These are phyloP conservation scores for Hirschfeldia incana DNA, from an alignment of 345 rosid genomes.

Conservation along the genomic window DNA sequence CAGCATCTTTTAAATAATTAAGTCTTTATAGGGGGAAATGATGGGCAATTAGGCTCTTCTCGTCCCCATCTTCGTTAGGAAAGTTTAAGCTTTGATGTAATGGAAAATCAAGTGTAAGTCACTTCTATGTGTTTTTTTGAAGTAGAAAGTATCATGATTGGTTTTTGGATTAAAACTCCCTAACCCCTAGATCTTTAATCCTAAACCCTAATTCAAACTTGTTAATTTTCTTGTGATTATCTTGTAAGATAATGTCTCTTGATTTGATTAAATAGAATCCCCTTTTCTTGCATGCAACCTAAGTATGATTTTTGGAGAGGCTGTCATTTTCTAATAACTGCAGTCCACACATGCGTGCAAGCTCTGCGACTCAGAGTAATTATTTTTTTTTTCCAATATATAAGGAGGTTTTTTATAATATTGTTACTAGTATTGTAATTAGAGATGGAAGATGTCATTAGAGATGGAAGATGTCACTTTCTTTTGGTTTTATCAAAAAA, in stretches of 20 bases:
- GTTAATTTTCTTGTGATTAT: not conserved
- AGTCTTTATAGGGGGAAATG: constrained; percentile 17
- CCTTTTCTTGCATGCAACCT: constrained; percentile 31
- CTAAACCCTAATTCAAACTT: not conserved
- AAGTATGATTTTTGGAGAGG: constrained; percentile 15
- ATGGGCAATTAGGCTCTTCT: constrained; percentile 18
- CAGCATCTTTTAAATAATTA: not conserved
- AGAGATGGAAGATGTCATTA: too few species aligned
- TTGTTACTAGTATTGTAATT: not conserved
- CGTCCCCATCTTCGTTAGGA: not conserved
- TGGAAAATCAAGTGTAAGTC: not conserved
- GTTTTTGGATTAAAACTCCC: not conserved
- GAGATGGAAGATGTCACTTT: not conserved
- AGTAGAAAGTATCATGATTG: constrained; percentile 3
- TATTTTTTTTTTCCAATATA: not conserved
- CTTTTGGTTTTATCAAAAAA: not conserved
- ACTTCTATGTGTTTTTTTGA: not conserved
- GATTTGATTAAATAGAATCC: not conserved
- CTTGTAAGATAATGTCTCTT: not conserved
- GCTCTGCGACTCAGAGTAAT: not conserved
- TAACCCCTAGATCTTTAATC: not conserved
- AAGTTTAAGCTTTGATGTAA: not conserved
- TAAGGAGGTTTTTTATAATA: not conserved
- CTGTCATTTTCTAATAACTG: constrained; percentile 23
- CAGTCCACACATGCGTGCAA: not conserved